A percentile compares a stretch with the other conserved stretches of the same genome.
Conservation (phyloP, 2,329 filamentous ascomycete genomes). For the Colletotrichum sp. region DNA sequence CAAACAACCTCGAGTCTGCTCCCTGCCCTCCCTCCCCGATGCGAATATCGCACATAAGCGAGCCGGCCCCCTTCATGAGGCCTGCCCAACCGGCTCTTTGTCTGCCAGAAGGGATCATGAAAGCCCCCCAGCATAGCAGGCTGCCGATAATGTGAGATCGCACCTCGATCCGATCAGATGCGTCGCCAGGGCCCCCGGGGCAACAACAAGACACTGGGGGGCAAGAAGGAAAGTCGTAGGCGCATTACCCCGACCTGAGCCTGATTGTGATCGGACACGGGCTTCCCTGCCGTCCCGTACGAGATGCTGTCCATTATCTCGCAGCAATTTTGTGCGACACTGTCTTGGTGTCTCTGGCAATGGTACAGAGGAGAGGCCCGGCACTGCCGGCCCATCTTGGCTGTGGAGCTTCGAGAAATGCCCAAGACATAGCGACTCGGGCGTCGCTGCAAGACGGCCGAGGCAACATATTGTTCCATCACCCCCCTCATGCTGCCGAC, state of each 20-base stretch:
- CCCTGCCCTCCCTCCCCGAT: background rate
- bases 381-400: background rate
- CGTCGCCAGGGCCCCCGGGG: background rate
- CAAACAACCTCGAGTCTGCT: background rate
- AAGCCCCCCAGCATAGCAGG: background rate
- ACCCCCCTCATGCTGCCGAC: background rate
- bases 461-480: background rate
- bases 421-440: slow-evolving; percentile 5
- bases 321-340: background rate
- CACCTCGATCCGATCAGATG: background rate
- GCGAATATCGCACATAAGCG: background rate
- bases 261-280: background rate
- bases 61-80: background rate
- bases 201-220: background rate
- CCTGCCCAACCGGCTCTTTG: background rate
- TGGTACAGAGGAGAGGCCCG: background rate
- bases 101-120: background rate
- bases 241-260: background rate
- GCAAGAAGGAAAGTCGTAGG: background rate
- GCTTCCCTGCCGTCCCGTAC: background rate
- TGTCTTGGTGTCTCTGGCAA: background rate
- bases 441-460: background rate
- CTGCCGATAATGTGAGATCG: background rate
- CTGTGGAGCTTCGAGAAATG: background rate
- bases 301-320: background rate